phyloP scores from a whole-genome alignment of 352 stramenopile species.

The Chrysophaeum taylorii region DNA sequence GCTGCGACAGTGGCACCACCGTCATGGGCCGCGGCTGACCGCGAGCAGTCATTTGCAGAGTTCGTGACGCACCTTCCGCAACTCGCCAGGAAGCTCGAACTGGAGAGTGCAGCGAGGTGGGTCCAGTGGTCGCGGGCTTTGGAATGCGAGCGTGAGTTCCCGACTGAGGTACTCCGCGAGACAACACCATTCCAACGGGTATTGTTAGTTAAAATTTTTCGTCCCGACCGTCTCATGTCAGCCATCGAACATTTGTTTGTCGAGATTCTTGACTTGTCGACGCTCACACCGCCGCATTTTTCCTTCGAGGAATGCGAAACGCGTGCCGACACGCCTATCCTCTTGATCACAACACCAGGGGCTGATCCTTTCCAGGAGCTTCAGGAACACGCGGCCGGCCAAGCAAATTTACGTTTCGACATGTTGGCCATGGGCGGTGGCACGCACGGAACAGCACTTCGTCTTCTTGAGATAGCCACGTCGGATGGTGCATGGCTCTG shows the following conservation, averaged over 20 bases:
- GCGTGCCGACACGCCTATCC: slow-evolving; percentile 49
- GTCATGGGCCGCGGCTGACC: slow-evolving; percentile 56
- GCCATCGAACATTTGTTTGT: slow-evolving; percentile 77
- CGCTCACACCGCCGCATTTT: slow-evolving; percentile 50
- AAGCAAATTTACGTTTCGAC: slow-evolving; percentile 78
- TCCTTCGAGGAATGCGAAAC: slow-evolving; percentile 27
- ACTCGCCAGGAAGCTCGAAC: slow-evolving; percentile 29
- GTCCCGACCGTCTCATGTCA: slow-evolving; percentile 72
- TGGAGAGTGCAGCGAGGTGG: slow-evolving; percentile 66
- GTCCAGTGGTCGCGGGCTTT: slow-evolving; percentile 66
- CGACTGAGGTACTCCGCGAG: slow-evolving; percentile 37
- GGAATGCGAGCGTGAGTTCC: slow-evolving; percentile 78
- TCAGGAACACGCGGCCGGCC: no score
- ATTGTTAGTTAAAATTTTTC: slow-evolving; percentile 74
- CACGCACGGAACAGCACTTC: slow-evolving; percentile 75
- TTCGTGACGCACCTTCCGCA: slow-evolving; percentile 42
- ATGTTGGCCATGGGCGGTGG: slow-evolving; percentile 86
- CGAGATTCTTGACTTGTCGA: slow-evolving; percentile 66
- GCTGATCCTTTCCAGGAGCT: slow-evolving; percentile 83
- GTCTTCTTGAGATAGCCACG: slow-evolving; percentile 56
- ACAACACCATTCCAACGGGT: slow-evolving; percentile 78
- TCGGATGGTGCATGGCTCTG: slow-evolving; percentile 81
- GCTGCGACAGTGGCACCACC: slow-evolving; percentile 22
- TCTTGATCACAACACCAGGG: slow-evolving; percentile 79
- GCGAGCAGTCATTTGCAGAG: slow-evolving; percentile 63